These are phyloP conservation scores for Gonapodya sp. DNA, from an alignment of 192 early-diverging fungal genomes.

Conservation along the genomic window DNA sequence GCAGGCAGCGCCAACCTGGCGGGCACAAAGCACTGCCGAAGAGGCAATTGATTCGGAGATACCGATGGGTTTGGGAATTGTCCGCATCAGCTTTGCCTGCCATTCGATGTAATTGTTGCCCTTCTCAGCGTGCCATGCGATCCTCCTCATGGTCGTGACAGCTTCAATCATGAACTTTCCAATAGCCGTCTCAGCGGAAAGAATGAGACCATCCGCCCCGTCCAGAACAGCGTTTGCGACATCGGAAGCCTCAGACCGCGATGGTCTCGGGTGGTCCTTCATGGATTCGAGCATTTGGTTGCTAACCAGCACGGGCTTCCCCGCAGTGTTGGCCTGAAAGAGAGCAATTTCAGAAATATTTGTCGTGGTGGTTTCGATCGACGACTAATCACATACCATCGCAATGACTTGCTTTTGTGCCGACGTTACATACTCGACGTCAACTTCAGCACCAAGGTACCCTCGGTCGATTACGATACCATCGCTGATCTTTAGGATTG, in stretches of 20 bases:
- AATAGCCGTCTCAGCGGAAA: slow-evolving; percentile 48
- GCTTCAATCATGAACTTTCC: slow-evolving; percentile 39
- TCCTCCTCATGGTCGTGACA: slow-evolving; percentile 33
- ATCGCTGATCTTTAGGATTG: slow-evolving; percentile 39
- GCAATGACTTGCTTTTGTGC: slow-evolving; percentile 52
- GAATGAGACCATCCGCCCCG: slow-evolving; percentile 46
- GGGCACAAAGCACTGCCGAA: slow-evolving; percentile 37
- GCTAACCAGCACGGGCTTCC: slow-evolving; percentile 45
- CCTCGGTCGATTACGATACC: slow-evolving; percentile 53
- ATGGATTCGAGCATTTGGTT: slow-evolving; percentile 56
- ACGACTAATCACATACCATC: slow-evolving; percentile 16
- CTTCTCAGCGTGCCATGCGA: slow-evolving; percentile 41
- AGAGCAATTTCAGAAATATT: too few species aligned
- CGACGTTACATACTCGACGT: slow-evolving; percentile 40
- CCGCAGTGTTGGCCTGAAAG: slow-evolving; percentile 33
- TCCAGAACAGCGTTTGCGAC: slow-evolving; percentile 50
- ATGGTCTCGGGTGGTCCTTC: slow-evolving; percentile 37
- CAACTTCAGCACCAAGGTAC: slow-evolving; percentile 48
- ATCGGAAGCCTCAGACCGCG: slow-evolving; percentile 29
- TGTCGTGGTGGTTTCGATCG: slow-evolving; percentile 4
- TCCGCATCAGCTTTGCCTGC: slow-evolving; percentile 43
- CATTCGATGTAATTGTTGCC: slow-evolving; percentile 50
- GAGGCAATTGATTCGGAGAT: slow-evolving; percentile 50
- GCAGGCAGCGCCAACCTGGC: slow-evolving; percentile 40
- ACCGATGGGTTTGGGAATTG: slow-evolving; percentile 41